phyloP scores from a whole-genome alignment of 2,329 filamentous ascomycete genomes.

The Sclerotinia spermophila region DNA sequence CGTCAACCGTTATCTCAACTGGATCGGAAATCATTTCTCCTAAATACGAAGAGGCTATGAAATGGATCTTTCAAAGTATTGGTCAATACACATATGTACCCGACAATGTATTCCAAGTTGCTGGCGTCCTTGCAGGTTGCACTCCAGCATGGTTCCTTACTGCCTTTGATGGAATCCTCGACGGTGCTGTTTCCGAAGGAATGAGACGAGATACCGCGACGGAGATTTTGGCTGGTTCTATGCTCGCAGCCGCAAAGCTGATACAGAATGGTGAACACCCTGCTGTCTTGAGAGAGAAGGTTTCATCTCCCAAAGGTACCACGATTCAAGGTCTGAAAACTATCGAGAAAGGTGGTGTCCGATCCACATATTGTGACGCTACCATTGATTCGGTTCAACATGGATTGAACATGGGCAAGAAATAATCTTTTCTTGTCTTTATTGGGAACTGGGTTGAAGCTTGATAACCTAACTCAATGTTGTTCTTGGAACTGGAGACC shows the following conservation, averaged over 20 bases:
- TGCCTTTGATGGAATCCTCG: constrained; percentile 16
- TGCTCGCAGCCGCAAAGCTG: constrained; percentile 16
- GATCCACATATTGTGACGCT: constrained; percentile 17
- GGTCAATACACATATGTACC: constrained; percentile 13
- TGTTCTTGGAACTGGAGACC: not conserved
- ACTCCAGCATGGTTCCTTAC: constrained; percentile 17
- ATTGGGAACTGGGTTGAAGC: not conserved
- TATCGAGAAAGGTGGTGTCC: constrained; percentile 15
- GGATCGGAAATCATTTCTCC: constrained; percentile 3
- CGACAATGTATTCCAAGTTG: constrained; percentile 15
- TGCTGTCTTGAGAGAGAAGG: constrained; percentile 16
- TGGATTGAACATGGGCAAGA: constrained; percentile 16
- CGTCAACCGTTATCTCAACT: constrained; percentile 13
- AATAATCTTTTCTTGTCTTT: not conserved
- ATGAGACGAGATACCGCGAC: constrained; percentile 12
- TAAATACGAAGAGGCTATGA: constrained; percentile 5
- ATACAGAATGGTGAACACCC: constrained; percentile 19
- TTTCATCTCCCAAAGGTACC: constrained; percentile 16
- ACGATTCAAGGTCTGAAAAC: constrained; percentile 18
- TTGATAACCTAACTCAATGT: not conserved
- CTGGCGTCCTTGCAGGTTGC: constrained; percentile 14
- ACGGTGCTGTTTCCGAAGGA: constrained; percentile 17
- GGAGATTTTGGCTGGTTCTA: constrained; percentile 16
- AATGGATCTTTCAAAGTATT: constrained; percentile 16
- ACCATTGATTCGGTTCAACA: constrained; percentile 13